Conservation (phyloP, 768 basidiomycete species). For the Galerina marginata region DNA sequence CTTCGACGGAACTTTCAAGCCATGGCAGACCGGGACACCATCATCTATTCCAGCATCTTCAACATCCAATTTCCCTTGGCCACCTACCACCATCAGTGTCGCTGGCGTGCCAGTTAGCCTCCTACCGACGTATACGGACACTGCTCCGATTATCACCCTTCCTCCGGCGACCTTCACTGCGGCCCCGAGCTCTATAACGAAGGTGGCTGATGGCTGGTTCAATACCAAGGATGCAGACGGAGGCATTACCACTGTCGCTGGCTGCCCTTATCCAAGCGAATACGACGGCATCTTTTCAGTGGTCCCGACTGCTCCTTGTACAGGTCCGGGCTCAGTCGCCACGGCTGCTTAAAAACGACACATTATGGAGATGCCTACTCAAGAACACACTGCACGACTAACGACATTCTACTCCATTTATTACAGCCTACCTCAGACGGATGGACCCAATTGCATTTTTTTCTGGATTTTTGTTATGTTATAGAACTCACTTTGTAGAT, state of each 20-base stretch:
- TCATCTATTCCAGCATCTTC: slow-evolving; percentile 58
- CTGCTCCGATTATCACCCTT: slow-evolving; percentile 60
- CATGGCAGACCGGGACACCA: slow-evolving; percentile 64
- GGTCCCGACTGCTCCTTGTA: slow-evolving; percentile 33
- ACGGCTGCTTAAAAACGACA: not conserved
- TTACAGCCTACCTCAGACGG: no score
- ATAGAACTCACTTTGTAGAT: no score
- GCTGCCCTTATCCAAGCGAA: slow-evolving; percentile 60
- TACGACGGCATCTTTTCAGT: slow-evolving; percentile 34
- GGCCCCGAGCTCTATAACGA: slow-evolving; percentile 46
- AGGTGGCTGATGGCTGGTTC: slow-evolving; percentile 62
- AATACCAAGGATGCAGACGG: slow-evolving; percentile 52
- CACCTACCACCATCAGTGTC: slow-evolving; percentile 53
- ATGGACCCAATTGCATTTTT: no score
- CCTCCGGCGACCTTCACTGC: slow-evolving; percentile 53
- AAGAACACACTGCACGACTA: not conserved
- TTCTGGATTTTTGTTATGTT: no score
- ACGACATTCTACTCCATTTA: no score
- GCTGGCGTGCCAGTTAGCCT: slow-evolving; percentile 30
- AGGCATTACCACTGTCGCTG: slow-evolving; percentile 52
- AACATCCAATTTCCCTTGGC: slow-evolving; percentile 54
- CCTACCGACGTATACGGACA: slow-evolving; percentile 71
- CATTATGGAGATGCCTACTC: not conserved
- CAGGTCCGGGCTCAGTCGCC: slow-evolving; percentile 21
- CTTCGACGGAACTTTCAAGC: slow-evolving; percentile 42